A percentile compares a stretch with the other conserved stretches of the same genome.
Conservation (phyloP, 345 rosid genomes). For the Dovyalis caffra region DNA sequence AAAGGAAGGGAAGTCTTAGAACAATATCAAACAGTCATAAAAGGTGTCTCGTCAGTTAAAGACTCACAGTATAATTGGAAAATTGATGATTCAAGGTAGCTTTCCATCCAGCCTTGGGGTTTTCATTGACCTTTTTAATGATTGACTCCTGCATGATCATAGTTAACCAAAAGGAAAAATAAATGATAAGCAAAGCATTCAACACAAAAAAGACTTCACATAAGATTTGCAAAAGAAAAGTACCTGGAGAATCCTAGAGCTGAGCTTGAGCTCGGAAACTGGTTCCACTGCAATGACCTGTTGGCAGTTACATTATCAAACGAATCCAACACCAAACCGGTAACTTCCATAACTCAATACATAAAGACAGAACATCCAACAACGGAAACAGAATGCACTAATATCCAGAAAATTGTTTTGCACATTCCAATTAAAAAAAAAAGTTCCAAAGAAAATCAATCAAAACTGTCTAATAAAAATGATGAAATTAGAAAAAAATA, state of each 20-base stretch:
- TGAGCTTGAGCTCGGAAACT: conserved; percentile 56
- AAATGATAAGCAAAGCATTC: not conserved
- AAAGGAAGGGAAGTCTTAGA: not conserved
- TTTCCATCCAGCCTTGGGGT: conserved; percentile 86
- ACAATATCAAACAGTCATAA: not conserved
- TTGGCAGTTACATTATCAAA: conserved; percentile 2
- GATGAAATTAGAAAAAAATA: no score
- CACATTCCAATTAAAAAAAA: no score
- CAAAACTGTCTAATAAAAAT: no score
- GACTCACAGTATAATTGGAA: conserved; percentile 70
- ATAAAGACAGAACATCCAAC: no score
- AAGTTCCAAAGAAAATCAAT: no score
- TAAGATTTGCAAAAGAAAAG: not conserved
- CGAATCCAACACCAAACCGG: not conserved
- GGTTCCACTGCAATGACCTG: conserved; percentile 47
- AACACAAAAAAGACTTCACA: not conserved
- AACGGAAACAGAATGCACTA: no score
- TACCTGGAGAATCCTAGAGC: conserved; percentile 82
- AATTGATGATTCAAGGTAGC: conserved; percentile 70
- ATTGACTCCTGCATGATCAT: conserved; percentile 60
- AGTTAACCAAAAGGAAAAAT: conserved; percentile 7
- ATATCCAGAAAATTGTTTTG: no score
- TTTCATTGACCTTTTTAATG: conserved; percentile 58
- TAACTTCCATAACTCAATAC: no score
- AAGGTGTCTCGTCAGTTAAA: no score